Conservation (phyloP, 441 rosid species). For the Bruguiera hainesii region DNA sequence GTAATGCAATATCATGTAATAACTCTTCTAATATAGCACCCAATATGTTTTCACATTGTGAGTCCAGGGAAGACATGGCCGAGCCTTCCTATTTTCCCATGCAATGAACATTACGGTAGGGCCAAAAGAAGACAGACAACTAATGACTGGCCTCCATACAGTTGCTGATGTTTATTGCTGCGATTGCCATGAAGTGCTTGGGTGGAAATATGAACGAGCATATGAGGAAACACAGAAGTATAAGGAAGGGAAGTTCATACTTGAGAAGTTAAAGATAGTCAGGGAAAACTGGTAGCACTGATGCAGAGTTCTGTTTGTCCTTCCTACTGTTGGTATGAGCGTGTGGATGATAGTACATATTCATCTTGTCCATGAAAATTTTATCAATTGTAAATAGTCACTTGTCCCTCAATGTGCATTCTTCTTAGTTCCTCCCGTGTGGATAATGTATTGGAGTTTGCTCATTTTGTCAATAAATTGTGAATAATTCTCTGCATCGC, state of each 20-base stretch:
- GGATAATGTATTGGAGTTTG: slow-evolving; percentile 24
- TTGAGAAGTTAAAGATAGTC: slow-evolving; percentile 60
- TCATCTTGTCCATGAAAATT: slow-evolving; percentile 16
- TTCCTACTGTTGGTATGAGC: slow-evolving; percentile 14
- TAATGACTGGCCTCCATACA: slow-evolving; percentile 66
- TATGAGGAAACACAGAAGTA: slow-evolving; percentile 64
- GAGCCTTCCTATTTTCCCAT: slow-evolving; percentile 69
- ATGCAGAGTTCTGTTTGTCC: slow-evolving; percentile 15
- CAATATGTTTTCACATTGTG: slow-evolving; percentile 6
- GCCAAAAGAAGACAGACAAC: slow-evolving; percentile 59
- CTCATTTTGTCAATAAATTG: slow-evolving; percentile 30
- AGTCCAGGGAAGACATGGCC: slow-evolving; percentile 60
- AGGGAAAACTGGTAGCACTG: slow-evolving; percentile 48
- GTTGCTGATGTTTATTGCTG: slow-evolving; percentile 61
- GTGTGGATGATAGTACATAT: slow-evolving; percentile 10
- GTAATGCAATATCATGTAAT: not conserved
- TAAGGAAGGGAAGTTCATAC: slow-evolving; percentile 71
- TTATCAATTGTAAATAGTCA: slow-evolving; percentile 22
- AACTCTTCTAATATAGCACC: not conserved
- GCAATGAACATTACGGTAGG: slow-evolving; percentile 57
- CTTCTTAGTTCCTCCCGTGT: slow-evolving; percentile 17
- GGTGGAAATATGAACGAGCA: slow-evolving; percentile 76
- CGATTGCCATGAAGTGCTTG: slow-evolving; percentile 56
- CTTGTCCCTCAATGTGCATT: slow-evolving; percentile 20
- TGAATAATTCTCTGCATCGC: slow-evolving; percentile 24